Conservation (phyloP, 306 rosid species). For the Prunus mira region DNA sequence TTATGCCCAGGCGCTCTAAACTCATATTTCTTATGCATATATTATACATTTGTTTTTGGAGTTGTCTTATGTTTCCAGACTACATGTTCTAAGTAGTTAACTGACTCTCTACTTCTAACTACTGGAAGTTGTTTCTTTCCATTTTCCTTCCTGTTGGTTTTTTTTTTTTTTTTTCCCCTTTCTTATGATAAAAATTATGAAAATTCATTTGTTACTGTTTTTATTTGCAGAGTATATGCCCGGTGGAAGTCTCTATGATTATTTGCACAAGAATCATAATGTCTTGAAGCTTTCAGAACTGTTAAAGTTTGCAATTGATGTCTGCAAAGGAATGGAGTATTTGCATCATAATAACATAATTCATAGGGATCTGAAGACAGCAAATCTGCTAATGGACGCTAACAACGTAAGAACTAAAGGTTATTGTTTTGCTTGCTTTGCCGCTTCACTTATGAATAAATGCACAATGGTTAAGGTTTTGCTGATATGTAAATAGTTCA, state of each 20-base stretch:
- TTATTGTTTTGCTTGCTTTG: conserved; percentile 11
- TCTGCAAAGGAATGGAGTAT: conserved; percentile 96
- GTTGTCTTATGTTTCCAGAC: background rate
- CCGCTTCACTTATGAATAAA: background rate
- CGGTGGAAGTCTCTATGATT: conserved; percentile 95
- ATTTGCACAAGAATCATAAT: conserved; percentile 87
- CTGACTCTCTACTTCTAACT: background rate
- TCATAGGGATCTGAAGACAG: conserved; percentile 97
- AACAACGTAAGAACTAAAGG: conserved; percentile 62
- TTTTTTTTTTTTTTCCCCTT: background rate
- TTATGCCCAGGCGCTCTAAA: background rate
- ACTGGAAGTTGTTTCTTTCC: background rate
- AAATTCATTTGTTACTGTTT: conserved; percentile 7
- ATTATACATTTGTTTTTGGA: background rate
- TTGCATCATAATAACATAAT: conserved; percentile 80
- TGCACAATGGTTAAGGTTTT: background rate
- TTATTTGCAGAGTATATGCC: conserved; percentile 90
- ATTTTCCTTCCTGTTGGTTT: conserved; percentile 6
- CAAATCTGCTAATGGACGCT: conserved; percentile 88
- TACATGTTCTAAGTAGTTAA: background rate
- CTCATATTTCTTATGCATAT: background rate
- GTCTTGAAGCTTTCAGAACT: conserved; percentile 68
- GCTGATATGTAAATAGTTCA: background rate
- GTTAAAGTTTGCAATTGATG: conserved; percentile 83
- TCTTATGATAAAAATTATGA: background rate